A percentile compares a stretch with the other conserved stretches of the same genome.
Conservation (phyloP, 2,329 filamentous ascomycete genomes). For the Nannizziopsis arthrosporioides region DNA sequence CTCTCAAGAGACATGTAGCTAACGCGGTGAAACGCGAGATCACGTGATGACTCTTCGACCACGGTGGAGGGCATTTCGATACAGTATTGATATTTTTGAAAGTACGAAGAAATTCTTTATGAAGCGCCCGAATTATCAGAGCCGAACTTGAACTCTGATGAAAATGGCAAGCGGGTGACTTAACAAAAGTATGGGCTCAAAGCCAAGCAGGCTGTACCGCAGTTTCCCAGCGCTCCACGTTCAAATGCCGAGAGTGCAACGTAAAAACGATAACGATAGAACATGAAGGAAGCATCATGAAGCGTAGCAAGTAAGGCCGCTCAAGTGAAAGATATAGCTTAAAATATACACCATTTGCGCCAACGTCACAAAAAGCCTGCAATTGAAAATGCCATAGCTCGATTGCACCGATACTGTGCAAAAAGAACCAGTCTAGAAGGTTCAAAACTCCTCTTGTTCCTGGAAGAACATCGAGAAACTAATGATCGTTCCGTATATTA, state of each 20-base stretch:
- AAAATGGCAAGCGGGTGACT: too few species aligned
- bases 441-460: conserved; percentile 87
- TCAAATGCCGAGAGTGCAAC: too few species aligned
- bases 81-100: too few species aligned
- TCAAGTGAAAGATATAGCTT: not conserved
- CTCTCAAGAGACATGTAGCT: not conserved
- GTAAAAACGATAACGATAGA: not conserved
- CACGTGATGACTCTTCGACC: too few species aligned
- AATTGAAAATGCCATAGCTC: not conserved
- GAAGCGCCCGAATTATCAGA: too few species aligned
- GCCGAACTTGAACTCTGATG: too few species aligned
- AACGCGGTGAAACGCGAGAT: not conserved
- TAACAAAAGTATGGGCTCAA: too few species aligned
- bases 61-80: too few species aligned
- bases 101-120: too few species aligned
- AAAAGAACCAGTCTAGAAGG: not conserved
- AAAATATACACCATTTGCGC: not conserved
- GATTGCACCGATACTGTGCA: not conserved
- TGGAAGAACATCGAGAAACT: conserved; percentile 98
- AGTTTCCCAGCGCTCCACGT: too few species aligned
- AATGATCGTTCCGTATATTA: conserved; percentile 98
- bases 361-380: not conserved
- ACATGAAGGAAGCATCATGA: not conserved
- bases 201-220: too few species aligned
- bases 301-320: not conserved